Base-by-base conservation (phyloP, 2,329 filamentous ascomycete genomes). In the Alternaria triticina region DNA sequence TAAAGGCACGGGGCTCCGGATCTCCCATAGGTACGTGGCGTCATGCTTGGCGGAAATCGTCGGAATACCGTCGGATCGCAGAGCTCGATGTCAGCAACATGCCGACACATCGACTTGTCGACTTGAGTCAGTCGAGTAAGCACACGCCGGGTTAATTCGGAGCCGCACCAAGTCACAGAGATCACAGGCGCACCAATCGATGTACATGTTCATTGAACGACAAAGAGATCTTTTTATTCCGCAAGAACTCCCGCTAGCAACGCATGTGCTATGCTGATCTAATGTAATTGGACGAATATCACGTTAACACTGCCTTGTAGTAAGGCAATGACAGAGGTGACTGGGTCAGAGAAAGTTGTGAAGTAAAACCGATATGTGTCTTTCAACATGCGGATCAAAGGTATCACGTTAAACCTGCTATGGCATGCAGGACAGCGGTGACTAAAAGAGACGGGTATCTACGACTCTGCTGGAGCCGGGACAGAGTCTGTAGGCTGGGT, bases 321-420 rank as follows among this genome's bases (percentile, higher is more conserved):
- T 51, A 45, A 51, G n/a, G 47, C 25, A 59, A 65, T 73, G 76
- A 74, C 77, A 79, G 77, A 79, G 77, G 77, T 77, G 77, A 77
- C 77, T 79, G 58, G 61, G 51, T 72, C 62, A 77, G 68, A 71
- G 74, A 77, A 64, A 70, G 73, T 72, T 63, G 54, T 45, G 70
- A 74, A 76, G 57, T 55, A 67, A 75, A 74, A 49, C 51, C 20
- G 61, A 43, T 44, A 28, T 59, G 33, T 58, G 43, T 36, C 61
- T 56, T 44, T 55, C 56, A 58, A 44, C 27, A 52, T 33, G 33
- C 23, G 25, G 57, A 68, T 64, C 22, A 45, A 59, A 51, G 46
- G 36, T 73, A 79, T 79, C 77, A 79, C 77, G 77, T 79, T 78
- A 79, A 79, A 72, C 72, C 68, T 66, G 59, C 65, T 57, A 20